phyloP scores from a whole-genome alignment of 805 yeast genomes.

The Tanozyma kutaoensis region DNA sequence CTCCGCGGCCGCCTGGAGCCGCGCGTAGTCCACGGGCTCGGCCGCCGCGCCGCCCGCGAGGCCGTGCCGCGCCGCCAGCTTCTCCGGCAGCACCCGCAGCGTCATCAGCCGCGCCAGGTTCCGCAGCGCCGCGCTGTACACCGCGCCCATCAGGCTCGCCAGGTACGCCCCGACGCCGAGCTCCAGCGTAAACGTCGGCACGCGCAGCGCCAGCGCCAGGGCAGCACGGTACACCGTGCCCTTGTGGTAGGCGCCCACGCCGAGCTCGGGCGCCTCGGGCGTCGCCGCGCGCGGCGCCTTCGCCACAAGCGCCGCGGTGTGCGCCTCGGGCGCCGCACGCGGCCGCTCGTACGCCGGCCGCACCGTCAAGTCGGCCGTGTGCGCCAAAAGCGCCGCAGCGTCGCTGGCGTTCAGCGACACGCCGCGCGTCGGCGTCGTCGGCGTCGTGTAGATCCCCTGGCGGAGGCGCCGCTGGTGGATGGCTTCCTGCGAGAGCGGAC shows the following conservation, averaged over 20 bases:
- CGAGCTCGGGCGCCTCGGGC: constrained; percentile 7
- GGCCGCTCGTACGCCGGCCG: constrained; percentile 46
- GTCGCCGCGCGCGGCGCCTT: constrained; percentile 24
- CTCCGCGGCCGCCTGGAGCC: constrained; percentile 21
- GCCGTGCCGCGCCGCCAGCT: constrained; percentile 19
- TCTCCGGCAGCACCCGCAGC: constrained; percentile 30
- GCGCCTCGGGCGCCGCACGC: constrained; percentile 45
- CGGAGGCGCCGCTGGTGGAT: constrained; percentile 60
- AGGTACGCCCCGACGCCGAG: no score
- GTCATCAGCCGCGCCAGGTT: constrained; percentile 32
- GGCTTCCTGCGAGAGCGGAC: constrained; percentile 64
- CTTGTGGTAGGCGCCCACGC: constrained; percentile 18
- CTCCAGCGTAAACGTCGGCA: no score
- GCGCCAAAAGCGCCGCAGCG: constrained; percentile 67
- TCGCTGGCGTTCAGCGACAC: constrained; percentile 57
- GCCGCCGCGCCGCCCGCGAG: constrained; percentile 12
- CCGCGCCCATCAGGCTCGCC: no score
- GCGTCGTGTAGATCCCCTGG: constrained; percentile 50
- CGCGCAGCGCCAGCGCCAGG: no score
- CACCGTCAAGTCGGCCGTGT: constrained; percentile 49
- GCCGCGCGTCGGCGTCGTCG: constrained; percentile 38
- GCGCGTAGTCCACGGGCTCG: constrained; percentile 16
- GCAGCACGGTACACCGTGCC: constrained; percentile 15
- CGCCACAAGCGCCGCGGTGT: constrained; percentile 45
- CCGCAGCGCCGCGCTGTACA: constrained; percentile 19